phyloP scores from a whole-genome alignment of 106 monocot genomes.

The Platanthera zijinensis region DNA sequence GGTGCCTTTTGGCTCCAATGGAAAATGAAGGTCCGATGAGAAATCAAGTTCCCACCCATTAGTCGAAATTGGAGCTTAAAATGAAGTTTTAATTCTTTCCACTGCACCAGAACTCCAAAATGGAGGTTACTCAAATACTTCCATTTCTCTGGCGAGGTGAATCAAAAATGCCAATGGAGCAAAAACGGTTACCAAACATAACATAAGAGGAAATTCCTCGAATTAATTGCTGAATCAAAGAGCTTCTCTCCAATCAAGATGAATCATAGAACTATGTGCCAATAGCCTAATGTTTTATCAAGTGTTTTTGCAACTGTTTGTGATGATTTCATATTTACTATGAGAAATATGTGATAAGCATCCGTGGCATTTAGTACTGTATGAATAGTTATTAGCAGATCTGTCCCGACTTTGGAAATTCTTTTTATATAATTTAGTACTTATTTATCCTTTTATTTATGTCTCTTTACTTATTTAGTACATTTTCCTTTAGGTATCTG shows the following conservation, averaged over 20 bases:
- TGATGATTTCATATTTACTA: background rate
- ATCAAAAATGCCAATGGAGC: no score
- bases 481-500: slow-evolving; percentile 56
- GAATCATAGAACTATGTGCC: background rate
- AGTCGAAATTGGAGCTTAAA: no score
- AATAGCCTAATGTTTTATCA: background rate
- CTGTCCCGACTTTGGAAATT: no score
- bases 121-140: no score
- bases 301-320: background rate
- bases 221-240: background rate
- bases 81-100: no score
- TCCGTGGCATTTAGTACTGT: no score
- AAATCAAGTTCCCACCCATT: no score
- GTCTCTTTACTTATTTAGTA: background rate
- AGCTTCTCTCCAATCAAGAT: background rate
- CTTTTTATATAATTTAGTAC: background rate
- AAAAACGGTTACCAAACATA: no score
- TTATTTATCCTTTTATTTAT: background rate
- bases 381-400: slow-evolving; percentile 3
- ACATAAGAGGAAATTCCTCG: background rate
- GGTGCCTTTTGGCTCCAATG: no score
- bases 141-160: no score
- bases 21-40: no score
- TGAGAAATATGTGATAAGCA: background rate
- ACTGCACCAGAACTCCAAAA: no score